Base-by-base conservation (phyloP, 768 basidiomycete genomes). In the Lentinula sp. region DNA sequence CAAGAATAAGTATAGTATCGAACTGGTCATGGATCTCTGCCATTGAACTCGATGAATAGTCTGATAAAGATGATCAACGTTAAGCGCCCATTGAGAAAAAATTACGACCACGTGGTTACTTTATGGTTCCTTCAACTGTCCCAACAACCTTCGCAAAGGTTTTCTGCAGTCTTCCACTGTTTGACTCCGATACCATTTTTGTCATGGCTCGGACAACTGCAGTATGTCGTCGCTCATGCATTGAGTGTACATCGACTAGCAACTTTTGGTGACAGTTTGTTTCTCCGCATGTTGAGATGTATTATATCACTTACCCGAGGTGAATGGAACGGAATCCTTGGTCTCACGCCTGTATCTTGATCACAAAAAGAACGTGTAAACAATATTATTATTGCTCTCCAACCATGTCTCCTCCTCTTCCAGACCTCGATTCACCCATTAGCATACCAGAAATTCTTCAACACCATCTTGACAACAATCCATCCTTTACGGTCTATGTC, bases 1-100 rank as follows among this genome's bases (percentile, higher is more conserved):
- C 96, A 37, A 98, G 79, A 68, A 98, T 97, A 46, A 98, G 86
- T 65, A 98, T 87, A 23, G 95, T 95, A 70, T 98, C 95, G 71
- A 96, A 98, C 65, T 94, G 87, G 73, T 93, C 89, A 74, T 96
- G 93, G 67, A 97, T 97, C 72, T 93, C 92, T 11, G 88, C 79
- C 89, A 92, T 91, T 28, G 28, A 28, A 28, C 28, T 28, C 28
- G 48, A 57, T 51, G 15, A 23, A 51, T 13, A n/a, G 13, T 43
- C 13, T 15, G 42, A 43, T 43, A n/a, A 40, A 45, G n/a, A n/a
- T 45, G 15, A 18, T 45, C 1, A 5, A 45, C 16, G 2, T 11
- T 48, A 23, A 48, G 42, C 46, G 46, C 46, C 46, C 18, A 11
- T 9, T 28, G 21, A 18, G n/a, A n/a, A 43, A 43, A 23, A 48